Evolutionary conservation across 352 stramenopile species (phyloP).

Genomic region (Blastocystis sp.): DNA sequence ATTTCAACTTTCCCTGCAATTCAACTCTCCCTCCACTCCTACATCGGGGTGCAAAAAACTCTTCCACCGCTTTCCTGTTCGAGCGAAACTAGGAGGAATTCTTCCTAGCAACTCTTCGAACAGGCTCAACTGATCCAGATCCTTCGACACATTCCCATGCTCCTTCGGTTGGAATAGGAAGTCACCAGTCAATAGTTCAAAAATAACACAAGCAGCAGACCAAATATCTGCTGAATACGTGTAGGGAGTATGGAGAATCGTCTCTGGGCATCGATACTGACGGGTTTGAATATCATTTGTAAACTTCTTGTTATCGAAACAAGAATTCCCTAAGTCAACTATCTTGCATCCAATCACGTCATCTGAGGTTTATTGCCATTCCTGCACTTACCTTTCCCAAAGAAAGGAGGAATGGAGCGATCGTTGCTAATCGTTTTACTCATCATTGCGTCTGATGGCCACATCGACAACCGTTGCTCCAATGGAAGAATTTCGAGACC

Average conservation of each 20-base stretch:
- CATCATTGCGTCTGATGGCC: not conserved
- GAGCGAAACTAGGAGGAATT: constrained; percentile 84
- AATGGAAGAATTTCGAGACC: not conserved
- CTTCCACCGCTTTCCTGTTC: constrained; percentile 81
- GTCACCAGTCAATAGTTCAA: constrained; percentile 98
- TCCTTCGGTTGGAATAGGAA: constrained; percentile 94
- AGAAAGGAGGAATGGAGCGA: not conserved
- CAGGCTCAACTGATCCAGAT: constrained; percentile 94
- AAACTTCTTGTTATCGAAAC: constrained; percentile 97
- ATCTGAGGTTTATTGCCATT: constrained; percentile 41
- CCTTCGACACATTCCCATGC: constrained; percentile 74
- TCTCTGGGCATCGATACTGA: constrained; percentile 97
- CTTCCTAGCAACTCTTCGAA: constrained; percentile 95
- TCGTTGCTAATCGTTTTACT: not conserved
- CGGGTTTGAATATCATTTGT: constrained; percentile 99
- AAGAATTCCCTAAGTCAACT: constrained; percentile 98
- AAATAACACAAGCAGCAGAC: constrained; percentile 94
- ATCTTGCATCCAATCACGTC: constrained; percentile 76
- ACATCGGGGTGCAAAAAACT: constrained; percentile 86
- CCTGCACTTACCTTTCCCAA: not conserved
- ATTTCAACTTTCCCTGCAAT: constrained; percentile 88
- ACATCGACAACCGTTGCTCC: constrained; percentile 23
- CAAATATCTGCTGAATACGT: constrained; percentile 97
- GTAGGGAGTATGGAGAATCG: constrained; percentile 90
- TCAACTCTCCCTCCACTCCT: constrained; percentile 23